Evolutionary conservation across 805 yeast species (phyloP).

Genomic region (Ogataea henricii): DNA sequence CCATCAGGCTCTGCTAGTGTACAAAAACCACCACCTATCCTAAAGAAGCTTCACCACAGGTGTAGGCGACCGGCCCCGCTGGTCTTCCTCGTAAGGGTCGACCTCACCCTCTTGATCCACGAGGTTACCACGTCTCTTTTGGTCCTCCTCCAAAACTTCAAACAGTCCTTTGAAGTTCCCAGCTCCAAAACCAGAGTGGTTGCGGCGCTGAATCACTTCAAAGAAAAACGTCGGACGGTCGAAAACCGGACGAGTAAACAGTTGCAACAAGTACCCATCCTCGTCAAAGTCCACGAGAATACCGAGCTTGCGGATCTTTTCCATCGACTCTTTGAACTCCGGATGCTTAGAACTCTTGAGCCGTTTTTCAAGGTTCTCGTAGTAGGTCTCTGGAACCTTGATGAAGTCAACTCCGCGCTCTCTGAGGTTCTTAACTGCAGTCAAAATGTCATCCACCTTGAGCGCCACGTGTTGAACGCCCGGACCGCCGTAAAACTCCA

Average conservation of each 20-base stretch:
- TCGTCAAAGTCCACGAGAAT: constrained; percentile 79
- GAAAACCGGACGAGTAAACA: constrained; percentile 74
- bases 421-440: constrained; percentile 53
- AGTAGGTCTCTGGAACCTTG: constrained; percentile 58
- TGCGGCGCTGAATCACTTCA: constrained; percentile 77
- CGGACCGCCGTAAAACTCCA: constrained; percentile 74
- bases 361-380: constrained; percentile 48
- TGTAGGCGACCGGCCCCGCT: constrained; percentile 13
- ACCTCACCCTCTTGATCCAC: constrained; percentile 23
- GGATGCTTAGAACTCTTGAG: constrained; percentile 42
- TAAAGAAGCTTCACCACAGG: constrained; percentile 8
- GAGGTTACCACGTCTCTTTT: constrained; percentile 66
- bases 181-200: constrained; percentile 86
- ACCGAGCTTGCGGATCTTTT: constrained; percentile 49
- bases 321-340: constrained; percentile 53
- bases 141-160: constrained; percentile 80
- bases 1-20: not conserved
- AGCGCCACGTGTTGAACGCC: constrained; percentile 87
- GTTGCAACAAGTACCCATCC: constrained; percentile 73
- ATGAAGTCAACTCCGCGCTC: constrained; percentile 74
- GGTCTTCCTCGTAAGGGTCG: constrained; percentile 13
- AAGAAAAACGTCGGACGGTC: constrained; percentile 83
- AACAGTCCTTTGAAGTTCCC: constrained; percentile 84
- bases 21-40: not conserved
- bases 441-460: constrained; percentile 59